Base-by-base conservation (phyloP, 129 eudicot species). In the Tagetes erecta region DNA sequence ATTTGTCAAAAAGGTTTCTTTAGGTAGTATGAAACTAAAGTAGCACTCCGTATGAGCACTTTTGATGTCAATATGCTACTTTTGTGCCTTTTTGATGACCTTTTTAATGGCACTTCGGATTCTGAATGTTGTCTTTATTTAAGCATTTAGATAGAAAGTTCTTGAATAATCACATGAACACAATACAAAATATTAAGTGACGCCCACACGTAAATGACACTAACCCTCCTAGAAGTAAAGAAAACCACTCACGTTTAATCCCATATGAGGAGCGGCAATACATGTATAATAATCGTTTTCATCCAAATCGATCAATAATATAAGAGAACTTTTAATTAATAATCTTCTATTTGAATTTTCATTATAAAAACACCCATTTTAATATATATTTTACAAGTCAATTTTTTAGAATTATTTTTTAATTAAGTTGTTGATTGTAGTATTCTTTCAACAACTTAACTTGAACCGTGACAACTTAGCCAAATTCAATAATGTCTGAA, bases 101-200 rank as follows among this genome's bases (percentile, higher is more conserved):
- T 71, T 68, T 27, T 39, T 38, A 63, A 71, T 71, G 51, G 65
- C 35, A 70, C 75, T 53, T 8, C 5, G 67, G 67, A 39, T 56
- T 40, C 64, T 56, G 30, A 31, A 56, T 55, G 40, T 9, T 71
- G 52, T 39, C 67, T 71, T 70, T 56, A 55, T 71, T 56, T 55
- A 40, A 1, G 14, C 64, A 52, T 31, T 38, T 36, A 37, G 46
- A 51, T 37, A 51, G 34, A 70, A 51, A 37, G 75, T 51, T 70
- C 49, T 14, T 37, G 47, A 52, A 33, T 3, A 34, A 3, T 55
- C 49, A 53, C 10, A 8, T 38, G 55, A 55, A 37, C 6, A 41
- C 7, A 52, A 35, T 8, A 50, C 34, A 51, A 0, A 34, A 33
- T 33, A 14, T 52, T 8, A 39, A 53, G 66, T 40, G 52, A 71